Conservation (phyloP, 495 filamentous ascomycete genomes). For the Penicillium fimorum region DNA sequence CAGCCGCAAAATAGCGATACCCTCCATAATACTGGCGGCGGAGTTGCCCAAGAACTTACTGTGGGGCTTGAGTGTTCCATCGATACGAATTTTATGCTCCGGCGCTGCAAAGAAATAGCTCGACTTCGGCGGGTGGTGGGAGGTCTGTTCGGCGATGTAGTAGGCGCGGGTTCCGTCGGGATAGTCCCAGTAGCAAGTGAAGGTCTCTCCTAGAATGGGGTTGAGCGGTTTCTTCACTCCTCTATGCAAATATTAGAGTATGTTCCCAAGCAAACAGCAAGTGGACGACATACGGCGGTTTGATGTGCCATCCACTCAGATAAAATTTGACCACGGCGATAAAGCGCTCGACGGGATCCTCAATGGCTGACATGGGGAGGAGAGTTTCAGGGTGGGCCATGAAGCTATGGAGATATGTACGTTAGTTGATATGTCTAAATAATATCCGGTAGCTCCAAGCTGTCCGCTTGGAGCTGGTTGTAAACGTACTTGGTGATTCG, state of each 20-base stretch:
- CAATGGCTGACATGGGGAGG: slow-evolving; percentile 78
- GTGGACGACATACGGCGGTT: slow-evolving; percentile 74
- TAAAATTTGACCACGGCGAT: slow-evolving; percentile 97
- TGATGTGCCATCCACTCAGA: slow-evolving; percentile 97
- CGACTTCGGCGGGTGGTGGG: slow-evolving; percentile 96
- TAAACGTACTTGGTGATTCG: slow-evolving; percentile 87
- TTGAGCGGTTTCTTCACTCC: slow-evolving; percentile 99
- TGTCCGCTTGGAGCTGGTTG: not conserved
- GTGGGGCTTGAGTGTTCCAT: slow-evolving; percentile 93
- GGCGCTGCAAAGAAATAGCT: slow-evolving; percentile 99
- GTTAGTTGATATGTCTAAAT: not conserved
- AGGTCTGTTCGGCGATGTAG: slow-evolving; percentile 94
- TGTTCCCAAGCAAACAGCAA: slow-evolving; percentile 1
- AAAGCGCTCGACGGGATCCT: slow-evolving; percentile 89
- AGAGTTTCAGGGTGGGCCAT: slow-evolving; percentile 99
- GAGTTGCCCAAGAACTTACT: slow-evolving; percentile 97
- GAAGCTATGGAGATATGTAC: slow-evolving; percentile 59
- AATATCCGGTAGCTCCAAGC: not conserved
- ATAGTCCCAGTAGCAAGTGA: slow-evolving; percentile 95
- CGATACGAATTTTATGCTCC: slow-evolving; percentile 90
- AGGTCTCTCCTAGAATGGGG: slow-evolving; percentile 92
- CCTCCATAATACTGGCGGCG: slow-evolving; percentile 97
- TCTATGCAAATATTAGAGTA: slow-evolving; percentile 42
- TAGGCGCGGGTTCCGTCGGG: slow-evolving; percentile 81
- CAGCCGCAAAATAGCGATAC: slow-evolving; percentile 81